Evolutionary conservation across 176 grass and related monocot species (phyloP).

Genomic region (Poa annua): DNA sequence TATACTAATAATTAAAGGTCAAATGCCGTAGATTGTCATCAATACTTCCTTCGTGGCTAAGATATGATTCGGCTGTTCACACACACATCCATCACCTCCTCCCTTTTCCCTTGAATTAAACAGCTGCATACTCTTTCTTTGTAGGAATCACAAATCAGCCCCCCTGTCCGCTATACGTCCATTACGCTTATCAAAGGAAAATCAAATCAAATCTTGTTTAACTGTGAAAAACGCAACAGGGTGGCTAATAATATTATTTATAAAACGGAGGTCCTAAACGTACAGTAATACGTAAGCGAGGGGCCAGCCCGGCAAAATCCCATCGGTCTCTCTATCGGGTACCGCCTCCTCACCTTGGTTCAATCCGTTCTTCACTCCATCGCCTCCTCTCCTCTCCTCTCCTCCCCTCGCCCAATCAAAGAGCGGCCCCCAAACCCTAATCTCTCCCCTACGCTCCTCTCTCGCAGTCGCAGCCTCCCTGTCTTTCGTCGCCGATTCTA

Average conservation of each 20-base stretch:
- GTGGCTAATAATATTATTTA: not conserved
- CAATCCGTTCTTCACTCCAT: constrained; percentile 8
- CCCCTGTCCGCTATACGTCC: not conserved
- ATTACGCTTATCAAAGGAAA: no score
- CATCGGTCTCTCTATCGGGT: not conserved
- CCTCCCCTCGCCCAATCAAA: constrained; percentile 25
- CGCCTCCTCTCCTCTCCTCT: not conserved
- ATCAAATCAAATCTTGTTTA: no score
- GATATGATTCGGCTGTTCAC: not conserved
- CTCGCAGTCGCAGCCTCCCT: no score
- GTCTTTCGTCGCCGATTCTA: not conserved
- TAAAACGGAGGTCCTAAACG: not conserved
- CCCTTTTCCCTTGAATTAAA: not conserved
- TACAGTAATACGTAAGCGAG: not conserved
- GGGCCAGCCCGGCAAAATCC: constrained; percentile 4
- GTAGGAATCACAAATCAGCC: not conserved
- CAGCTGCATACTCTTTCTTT: not conserved
- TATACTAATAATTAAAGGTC: no score
- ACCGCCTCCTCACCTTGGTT: not conserved
- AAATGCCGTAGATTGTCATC: not conserved
- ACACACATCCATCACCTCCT: not conserved
- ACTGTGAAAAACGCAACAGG: not conserved
- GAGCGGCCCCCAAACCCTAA: constrained; percentile 49
- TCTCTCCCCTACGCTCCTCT: not conserved
- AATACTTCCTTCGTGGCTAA: constrained; percentile 33